Evolutionary conservation across 768 basidiomycete genomes (phyloP), one percentile per base, ranked within the genome.

Genomic region (Asterophora lycoperdoides): DNA sequence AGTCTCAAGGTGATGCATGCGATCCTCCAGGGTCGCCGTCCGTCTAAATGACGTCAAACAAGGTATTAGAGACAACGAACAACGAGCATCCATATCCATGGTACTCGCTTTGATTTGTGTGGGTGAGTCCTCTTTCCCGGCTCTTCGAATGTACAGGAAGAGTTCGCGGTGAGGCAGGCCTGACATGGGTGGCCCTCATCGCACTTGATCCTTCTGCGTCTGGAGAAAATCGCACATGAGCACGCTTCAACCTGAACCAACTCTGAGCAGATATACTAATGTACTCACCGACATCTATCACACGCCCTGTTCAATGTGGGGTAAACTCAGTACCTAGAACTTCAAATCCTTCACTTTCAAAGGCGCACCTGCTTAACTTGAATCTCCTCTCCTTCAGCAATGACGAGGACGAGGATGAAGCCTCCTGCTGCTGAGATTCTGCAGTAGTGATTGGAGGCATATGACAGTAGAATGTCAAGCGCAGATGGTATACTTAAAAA

Each of bases 181-280:
- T 91, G 87, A 64, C 89, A 92, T 29, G 89, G 89, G 60, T 90
- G 88, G 0, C 89, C 89, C 63, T 92, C 89, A 57, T 92, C 89
- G 61, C 89, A 92, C 59, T 88, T 89, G 63, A 92, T 92, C 60
- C 89, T 73, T 58, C 89, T 75, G 46, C 89, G 86, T 15, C 89
- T 91, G 56, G 5, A 55, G 40, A 39, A 29, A 20, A 15, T 17
- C 10, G 34, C 18, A 8, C 8, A 46, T 56, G 15, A 55, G 41
- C 33, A 41, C 49, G 4, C 19, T 17, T 19, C 26, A 37, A 38
- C n/a, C 42, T 29, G 34, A 14, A 17, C 15, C n/a, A 48, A n/a
- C 33, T 2, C 15, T 19, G 30, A 28, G 30, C 15, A 46, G 38
- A 23, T 2, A 37, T 10, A 37, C 9, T 34, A 41, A 33, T 14